Base-by-base conservation (phyloP, 1,284 basidiomycete species). In the Trichosporon asahii region DNA sequence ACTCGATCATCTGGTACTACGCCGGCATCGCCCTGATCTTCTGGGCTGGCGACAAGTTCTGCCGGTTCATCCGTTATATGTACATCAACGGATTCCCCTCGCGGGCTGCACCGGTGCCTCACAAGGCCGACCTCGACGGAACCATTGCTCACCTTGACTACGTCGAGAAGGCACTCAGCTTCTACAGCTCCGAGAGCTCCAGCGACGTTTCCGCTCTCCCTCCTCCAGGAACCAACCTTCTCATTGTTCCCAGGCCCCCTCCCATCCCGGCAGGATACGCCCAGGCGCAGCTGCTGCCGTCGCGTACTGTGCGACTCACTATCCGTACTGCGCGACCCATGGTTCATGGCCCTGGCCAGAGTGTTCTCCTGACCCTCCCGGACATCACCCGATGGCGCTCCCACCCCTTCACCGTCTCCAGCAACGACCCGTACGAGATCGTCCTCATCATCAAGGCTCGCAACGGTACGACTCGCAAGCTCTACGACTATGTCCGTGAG, bases 351-450 rank as follows among this genome's bases (percentile, higher is more conserved):
- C 89, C 93, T 0, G 93, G 93, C 2, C 81, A 82, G 68, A 78
- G 77, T 44, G 75, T 94, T 75, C 86, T 92, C 23, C 86, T 95
- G 70, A 88, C 86, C 70, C 85, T 94, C 9, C 93, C 93, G 0
- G 86, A 86, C 18, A 85, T 95, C 18, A 89, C 89, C 8, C 85
- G 85, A 60, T 86, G 90, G 79, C 88, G 90, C 63, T 88, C 89
- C 3, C 93, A 95, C 78, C 93, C 93, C 0, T 95, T 94, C 82
- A 94, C 93, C 0, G 89, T 90, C 70, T 88, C 89, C 18, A 89
- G 89, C 55, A 86, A 90, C 35, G 89, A 88, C 78, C 89, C 91
- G 71, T 71, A 75, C 64, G 88, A 89, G 70, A 86, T 94, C 70
- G 85, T 91, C 2, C 86, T 95, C 63, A 86, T 94, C 69, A 86